Base-by-base conservation (phyloP, 148 eudicot genomes). In the Spergularia marina region DNA sequence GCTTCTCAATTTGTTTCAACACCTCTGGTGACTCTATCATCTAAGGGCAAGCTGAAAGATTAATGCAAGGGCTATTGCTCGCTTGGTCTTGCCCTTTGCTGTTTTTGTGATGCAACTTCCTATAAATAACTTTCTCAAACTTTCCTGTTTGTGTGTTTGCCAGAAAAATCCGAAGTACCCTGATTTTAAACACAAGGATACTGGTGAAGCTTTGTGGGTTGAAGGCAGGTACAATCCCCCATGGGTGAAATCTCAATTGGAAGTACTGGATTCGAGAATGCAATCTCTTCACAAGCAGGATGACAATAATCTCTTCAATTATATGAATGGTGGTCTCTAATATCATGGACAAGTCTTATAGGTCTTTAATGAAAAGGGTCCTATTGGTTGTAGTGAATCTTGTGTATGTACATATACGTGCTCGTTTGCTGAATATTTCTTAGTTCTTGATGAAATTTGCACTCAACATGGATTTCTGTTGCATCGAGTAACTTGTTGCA, bases 151-250 rank as follows among this genome's bases (percentile, higher is more conserved):
- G 56, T 61, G 17, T 79, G 52, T 40, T 81, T 69, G 63, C 55
- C 96, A 92, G 97, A 95, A 77, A 81, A 90, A 81, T 78, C 96
- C 91, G 0, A 95, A 86, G 71, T 84, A 81, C 74, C 98, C 96
- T 56, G 98, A 95, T 81, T 95, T 95, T 83, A 92, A 95, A 92
- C 98, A 95, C 90, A 95, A 95, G 80, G 96, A 90, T 78, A 92
- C 97, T 0, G 92, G 97, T 25, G 98, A 95, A 82, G 94, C 94
- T 70, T 78, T 95, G 77, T 95, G 98, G 98, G 74, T 95, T 5
- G 94, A 89, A 71, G 85, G 88, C 80, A 85, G 85, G 81, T 76
- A 83, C 68, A 94, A 86, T 82, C 98, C 98, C 44, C 76, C 91
- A 34, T 91, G 97, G 98, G 97, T 94, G 82, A 89, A 86, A 86